Evolutionary conservation across 495 filamentous ascomycete genomes (phyloP).

Genomic region (Lentithecium fluviatile): DNA sequence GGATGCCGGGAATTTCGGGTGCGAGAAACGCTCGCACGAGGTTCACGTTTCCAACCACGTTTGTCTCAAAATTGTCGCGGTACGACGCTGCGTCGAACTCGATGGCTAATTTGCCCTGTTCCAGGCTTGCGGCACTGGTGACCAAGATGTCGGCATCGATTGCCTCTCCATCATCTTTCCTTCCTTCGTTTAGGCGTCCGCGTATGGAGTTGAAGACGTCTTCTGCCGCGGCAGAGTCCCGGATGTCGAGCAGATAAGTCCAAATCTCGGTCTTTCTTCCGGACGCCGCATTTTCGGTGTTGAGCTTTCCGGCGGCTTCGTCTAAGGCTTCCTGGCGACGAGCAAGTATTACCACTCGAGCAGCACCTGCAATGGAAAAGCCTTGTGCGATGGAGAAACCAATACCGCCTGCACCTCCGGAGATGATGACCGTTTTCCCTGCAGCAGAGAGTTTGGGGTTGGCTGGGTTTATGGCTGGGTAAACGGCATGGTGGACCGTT

Average conservation of each 20-base stretch:
- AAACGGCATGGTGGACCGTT: constrained; percentile 7
- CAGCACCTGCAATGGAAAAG: constrained; percentile 12
- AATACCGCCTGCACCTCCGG: constrained; percentile 19
- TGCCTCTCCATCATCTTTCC: too few relatives aligned
- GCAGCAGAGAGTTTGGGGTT: constrained; percentile 8
- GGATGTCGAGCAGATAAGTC: constrained; percentile 3
- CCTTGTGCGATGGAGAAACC: constrained; percentile 7
- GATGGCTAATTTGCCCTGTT: not conserved
- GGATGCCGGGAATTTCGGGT: not conserved
- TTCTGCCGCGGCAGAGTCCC: not conserved
- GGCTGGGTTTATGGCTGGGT: constrained; percentile 24
- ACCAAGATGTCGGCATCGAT: constrained; percentile 8
- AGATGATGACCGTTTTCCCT: constrained; percentile 22
- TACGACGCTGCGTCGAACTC: not conserved
- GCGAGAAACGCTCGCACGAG: constrained; percentile 3
- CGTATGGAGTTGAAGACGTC: not conserved
- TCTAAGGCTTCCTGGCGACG: constrained; percentile 6
- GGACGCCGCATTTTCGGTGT: not conserved
- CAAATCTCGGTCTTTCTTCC: not conserved
- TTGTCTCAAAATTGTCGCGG: constrained; percentile 1
- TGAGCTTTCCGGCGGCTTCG: not conserved
- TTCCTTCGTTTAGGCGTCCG: not conserved
- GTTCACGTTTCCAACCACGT: constrained; percentile 11
- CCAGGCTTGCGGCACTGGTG: not conserved
- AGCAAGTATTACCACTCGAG: constrained; percentile 9